These are phyloP conservation scores for Nannizziopsis barbatae DNA, from an alignment of 2,329 filamentous ascomycete species.

Conservation along the genomic window DNA sequence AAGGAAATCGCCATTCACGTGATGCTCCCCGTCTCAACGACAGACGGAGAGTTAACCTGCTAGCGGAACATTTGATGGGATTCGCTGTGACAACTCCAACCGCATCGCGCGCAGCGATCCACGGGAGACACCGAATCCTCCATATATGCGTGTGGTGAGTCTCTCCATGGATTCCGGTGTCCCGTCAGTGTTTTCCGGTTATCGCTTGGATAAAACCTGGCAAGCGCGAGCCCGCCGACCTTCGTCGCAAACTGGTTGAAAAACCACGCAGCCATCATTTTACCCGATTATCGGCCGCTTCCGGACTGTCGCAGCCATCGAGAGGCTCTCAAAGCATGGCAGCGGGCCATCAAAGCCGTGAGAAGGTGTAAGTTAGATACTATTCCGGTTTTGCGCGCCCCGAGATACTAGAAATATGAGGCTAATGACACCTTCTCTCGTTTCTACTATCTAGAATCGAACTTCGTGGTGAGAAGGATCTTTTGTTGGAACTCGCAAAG, in stretches of 20 bases:
- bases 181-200: not conserved
- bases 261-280: conserved; percentile 1
- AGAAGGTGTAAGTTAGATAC: conserved; percentile 2
- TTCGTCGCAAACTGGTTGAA: conserved; percentile 8
- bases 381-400: not conserved
- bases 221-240: conserved; percentile 3
- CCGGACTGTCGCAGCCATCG: not conserved
- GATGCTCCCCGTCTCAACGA: not conserved
- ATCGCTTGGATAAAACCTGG: conserved; percentile 8
- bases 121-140: conserved; percentile 1
- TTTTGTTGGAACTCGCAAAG: conserved; percentile 40
- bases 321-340: conserved; percentile 7
- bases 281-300: not conserved
- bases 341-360: conserved; percentile 1
- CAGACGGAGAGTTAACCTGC: not conserved
- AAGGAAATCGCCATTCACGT: not conserved
- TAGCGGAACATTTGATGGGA: not conserved
- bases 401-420: not conserved
- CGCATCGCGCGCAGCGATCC: conserved; percentile 10
- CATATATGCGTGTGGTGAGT: not conserved
- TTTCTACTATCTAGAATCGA: conserved; percentile 6
- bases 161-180: conserved; percentile 9
- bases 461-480: conserved; percentile 38
- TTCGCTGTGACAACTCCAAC: conserved; percentile 4
- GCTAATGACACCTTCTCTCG: not conserved